phyloP scores from a whole-genome alignment of 306 rosid genomes.

The Casuarina glauca region DNA sequence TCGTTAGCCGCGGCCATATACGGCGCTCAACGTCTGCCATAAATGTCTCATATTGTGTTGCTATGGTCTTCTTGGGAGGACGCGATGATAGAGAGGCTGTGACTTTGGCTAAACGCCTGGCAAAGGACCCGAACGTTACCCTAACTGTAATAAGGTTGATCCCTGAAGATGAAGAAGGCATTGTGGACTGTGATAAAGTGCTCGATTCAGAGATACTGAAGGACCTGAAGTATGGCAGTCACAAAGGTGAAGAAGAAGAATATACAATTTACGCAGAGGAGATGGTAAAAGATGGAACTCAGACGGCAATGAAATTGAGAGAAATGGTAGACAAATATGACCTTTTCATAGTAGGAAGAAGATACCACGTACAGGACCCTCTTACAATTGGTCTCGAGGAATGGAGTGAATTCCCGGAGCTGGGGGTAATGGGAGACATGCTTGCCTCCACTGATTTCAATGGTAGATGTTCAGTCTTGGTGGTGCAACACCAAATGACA shows the following conservation, averaged over 20 bases:
- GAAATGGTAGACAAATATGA: slow-evolving; percentile 38
- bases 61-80: slow-evolving; percentile 68
- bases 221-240: slow-evolving; percentile 4
- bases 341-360: slow-evolving; percentile 61
- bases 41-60: slow-evolving; percentile 29
- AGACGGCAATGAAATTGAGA: slow-evolving; percentile 39
- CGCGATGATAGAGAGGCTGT: slow-evolving; percentile 70
- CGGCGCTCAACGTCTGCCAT: slow-evolving; percentile 21
- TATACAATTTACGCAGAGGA: slow-evolving; percentile 35
- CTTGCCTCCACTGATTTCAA: slow-evolving; percentile 50
- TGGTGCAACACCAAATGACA: slow-evolving; percentile 56
- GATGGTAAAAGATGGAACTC: slow-evolving; percentile 42
- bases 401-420: slow-evolving; percentile 75
- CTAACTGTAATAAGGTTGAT: slow-evolving; percentile 39
- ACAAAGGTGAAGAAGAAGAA: slow-evolving; percentile 1
- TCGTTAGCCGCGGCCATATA: slow-evolving; percentile 44
- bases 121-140: slow-evolving; percentile 30
- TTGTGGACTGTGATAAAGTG: slow-evolving; percentile 11
- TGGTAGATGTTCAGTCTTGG: slow-evolving; percentile 49
- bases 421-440: slow-evolving; percentile 64
- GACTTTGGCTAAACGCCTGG: slow-evolving; percentile 43
- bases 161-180: not conserved
- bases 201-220: slow-evolving; percentile 34
- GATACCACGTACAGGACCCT: slow-evolving; percentile 32
- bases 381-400: slow-evolving; percentile 54